Base-by-base conservation (phyloP, 768 basidiomycete genomes). In the Astraeus odoratus region DNA sequence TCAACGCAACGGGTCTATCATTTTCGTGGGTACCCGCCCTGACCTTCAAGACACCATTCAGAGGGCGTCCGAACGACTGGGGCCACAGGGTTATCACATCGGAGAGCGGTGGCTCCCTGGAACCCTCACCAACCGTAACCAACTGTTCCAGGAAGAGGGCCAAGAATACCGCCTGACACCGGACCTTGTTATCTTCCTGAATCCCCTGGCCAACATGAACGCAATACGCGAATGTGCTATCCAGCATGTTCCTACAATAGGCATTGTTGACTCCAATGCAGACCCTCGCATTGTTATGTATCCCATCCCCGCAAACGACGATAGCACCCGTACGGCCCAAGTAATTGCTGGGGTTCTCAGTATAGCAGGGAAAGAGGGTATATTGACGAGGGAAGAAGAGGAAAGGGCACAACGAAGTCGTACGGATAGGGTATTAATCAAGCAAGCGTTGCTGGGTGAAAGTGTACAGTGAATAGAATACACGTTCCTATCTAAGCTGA, bases 271-370 rank as follows among this genome's bases (percentile, higher is more conserved):
- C 66, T 90, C 93, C 18, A 92, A 99, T 60, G 86, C 81, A 34
- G 96, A 99, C 67, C 96, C 96, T 5, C 81, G 96, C 20, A 74
- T 92, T 30, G 94, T 99, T 50, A 96, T 97, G 77, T 98, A 96
- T 64, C 86, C 96, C 34, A 97, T 99, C 58, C 94, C 93, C 0
- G 93, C 90, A n/a, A 99, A 98, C 64, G 91, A 95, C 67, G 96
- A 99, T 67, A 91, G 81, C 58, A 76, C 84, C 8, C 78, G 93
- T 37, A 86, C 93, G 13, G 90, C 91, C 35, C 95, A 98, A 57
- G 70, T 99, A 33, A 77, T 99, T 46, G 80, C 84, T 1, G 95
- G 95, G 9, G 79, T 96, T 8, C 69, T 99, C 47, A 90, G 91
- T 53, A 75, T 96, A 49, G 96, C 96, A 2, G 85, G 91, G 2